Evolutionary conservation across 208 protist species (phyloP), one percentile per base, ranked within the genome.

Genomic region (Naegleria fowleri): DNA sequence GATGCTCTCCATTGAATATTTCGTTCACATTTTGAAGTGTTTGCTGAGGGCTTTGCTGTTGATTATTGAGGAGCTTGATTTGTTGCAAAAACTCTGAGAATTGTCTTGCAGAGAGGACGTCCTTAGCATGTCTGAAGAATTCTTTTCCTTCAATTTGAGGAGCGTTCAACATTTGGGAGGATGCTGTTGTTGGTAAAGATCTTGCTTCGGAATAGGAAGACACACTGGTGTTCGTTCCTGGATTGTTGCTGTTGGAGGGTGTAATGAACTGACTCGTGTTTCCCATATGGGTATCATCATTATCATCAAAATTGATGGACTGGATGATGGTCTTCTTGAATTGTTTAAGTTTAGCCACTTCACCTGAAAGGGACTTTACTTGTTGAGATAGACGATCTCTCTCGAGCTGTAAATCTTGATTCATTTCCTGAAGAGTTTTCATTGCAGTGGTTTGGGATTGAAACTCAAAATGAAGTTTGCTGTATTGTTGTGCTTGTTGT

Each of bases 371-470:
- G 0, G 29, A 25, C 9, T 79, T 79, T 79, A 79, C 67, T 79
- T 79, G 67, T 9, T 19, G 6, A 36, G 67, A 29, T 33, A 79
- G 29, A 36, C 29, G 19, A 79, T 79, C 67, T 79, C 67, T 79
- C n/a, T 79, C 67, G 0, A 11, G 13, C 36, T 79, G 67, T 0
- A 79, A 25, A 79, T 79, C 67, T 79, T 79, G 67, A 33, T 79
- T 79, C 67, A 79, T 79, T 15, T 79, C 67, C 36, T 79, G 67
- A 36, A 79, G 19, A 79, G 67, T 79, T 79, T 79, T 79, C 67
- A 79, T 79, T 2, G 67, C 29, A 25, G 67, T 79, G 36, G 19
- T 79, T 25, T 36, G 29, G 25, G 25, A 36, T 79, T 79, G 67
- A 79, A 36, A 79, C 9, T 79, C 67, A 79, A 79, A 79, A 13